Conservation (phyloP, 225 moss, liverwort and hornwort species). For the Sphagnum contortum region DNA sequence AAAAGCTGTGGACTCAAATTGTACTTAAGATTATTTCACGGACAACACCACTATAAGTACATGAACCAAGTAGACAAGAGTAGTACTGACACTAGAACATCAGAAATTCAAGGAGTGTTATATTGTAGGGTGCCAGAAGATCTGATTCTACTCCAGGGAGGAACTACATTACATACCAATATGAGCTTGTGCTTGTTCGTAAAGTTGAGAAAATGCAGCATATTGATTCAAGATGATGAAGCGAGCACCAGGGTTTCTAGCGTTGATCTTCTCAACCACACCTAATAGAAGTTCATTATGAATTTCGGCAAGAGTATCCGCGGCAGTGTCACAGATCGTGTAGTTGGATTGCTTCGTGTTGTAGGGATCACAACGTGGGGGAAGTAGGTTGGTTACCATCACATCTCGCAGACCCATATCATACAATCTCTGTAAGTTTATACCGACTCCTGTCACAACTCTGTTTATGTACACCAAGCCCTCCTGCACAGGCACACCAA, state of each 20-base stretch:
- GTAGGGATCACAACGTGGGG: neutral
- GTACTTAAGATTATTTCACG: too few species aligned
- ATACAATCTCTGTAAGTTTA: neutral
- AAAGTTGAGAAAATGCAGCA: neutral
- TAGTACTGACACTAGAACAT: too few species aligned
- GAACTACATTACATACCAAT: too few species aligned
- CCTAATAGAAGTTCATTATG: neutral
- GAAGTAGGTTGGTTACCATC: conserved; percentile 1
- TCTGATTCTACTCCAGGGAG: too few species aligned
- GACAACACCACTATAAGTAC: too few species aligned
- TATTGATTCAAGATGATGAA: conserved; percentile 6
- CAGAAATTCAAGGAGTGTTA: too few species aligned
- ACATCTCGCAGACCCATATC: neutral
- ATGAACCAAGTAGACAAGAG: too few species aligned
- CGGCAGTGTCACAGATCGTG: neutral
- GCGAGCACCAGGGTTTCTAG: neutral
- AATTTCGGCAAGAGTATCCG: too few species aligned
- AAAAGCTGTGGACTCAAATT: too few species aligned
- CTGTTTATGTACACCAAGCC: neutral
- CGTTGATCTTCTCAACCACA: neutral
- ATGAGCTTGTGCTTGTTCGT: too few species aligned
- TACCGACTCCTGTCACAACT: conserved; percentile 1
- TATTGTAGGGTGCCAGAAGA: too few species aligned
- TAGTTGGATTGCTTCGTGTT: neutral
- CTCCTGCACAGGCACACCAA: neutral